Percentiles rank a stretch among this genome's conserved stretches.
Evolutionary conservation across 768 basidiomycete species (phyloP).

Genomic region (Russula foetens): DNA sequence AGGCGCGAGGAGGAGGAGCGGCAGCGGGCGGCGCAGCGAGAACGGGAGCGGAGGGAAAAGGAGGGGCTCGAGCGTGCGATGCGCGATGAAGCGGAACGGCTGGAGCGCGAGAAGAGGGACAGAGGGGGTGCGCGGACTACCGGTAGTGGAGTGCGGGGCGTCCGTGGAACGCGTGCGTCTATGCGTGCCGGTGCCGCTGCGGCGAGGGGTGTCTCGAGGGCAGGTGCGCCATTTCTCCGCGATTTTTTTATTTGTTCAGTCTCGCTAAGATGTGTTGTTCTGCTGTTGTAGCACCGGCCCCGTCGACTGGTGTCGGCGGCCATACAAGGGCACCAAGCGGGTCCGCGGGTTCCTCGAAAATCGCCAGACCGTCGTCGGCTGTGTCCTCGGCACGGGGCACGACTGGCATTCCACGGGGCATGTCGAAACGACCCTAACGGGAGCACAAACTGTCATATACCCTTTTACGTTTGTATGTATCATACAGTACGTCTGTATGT

Average conservation of each 20-base stretch:
- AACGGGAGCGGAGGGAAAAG: slow-evolving; percentile 41
- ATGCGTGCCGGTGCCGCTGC: slow-evolving; percentile 39
- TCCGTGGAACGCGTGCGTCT: slow-evolving; percentile 63
- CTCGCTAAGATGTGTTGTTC: neutral
- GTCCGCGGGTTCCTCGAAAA: slow-evolving; percentile 1
- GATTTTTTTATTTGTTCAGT: neutral
- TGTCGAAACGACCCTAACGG: slow-evolving; percentile 8
- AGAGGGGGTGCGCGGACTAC: slow-evolving; percentile 20
- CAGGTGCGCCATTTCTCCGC: neutral
- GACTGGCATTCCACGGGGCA: slow-evolving; percentile 3
- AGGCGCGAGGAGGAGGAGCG: slow-evolving; percentile 31
- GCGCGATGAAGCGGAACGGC: slow-evolving; percentile 34
- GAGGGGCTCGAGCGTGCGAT: slow-evolving; percentile 41
- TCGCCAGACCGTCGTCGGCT: slow-evolving; percentile 11
- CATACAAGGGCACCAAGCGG: slow-evolving; percentile 5
- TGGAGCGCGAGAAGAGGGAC: slow-evolving; percentile 41
- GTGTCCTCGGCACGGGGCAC: slow-evolving; percentile 11
- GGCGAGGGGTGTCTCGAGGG: slow-evolving; percentile 9
- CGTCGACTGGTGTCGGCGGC: neutral
- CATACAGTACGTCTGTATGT: neutral
- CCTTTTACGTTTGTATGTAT: slow-evolving; percentile 1
- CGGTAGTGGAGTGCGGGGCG: slow-evolving; percentile 57
- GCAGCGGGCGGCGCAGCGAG: slow-evolving; percentile 25
- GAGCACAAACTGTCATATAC: neutral
- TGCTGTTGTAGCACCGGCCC: neutral